Conservation (phyloP, 305 asterid species). For the Monarda citriodora region DNA sequence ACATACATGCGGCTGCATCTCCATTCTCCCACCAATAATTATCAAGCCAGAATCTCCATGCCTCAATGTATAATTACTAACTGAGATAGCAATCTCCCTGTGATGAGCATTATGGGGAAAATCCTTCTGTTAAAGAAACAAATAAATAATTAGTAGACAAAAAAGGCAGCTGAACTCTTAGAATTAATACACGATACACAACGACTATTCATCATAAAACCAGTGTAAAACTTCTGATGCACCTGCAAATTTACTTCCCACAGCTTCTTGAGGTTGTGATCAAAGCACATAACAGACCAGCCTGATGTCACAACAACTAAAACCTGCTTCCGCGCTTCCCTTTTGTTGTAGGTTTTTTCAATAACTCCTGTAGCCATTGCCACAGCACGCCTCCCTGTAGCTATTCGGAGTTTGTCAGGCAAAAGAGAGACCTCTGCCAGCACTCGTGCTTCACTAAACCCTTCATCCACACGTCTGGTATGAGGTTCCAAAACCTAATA, state of each 20-base stretch:
- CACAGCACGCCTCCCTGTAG: slow-evolving; percentile 94
- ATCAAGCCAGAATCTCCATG: slow-evolving; percentile 96
- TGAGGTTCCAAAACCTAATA: slow-evolving; percentile 91
- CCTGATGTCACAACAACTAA: slow-evolving; percentile 94
- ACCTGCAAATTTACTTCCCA: slow-evolving; percentile 99
- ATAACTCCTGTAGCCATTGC: slow-evolving; percentile 96
- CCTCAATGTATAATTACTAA: slow-evolving; percentile 87
- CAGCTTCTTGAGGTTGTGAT: slow-evolving; percentile 94
- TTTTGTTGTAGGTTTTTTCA: slow-evolving; percentile 63
- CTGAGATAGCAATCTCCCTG: slow-evolving; percentile 85
- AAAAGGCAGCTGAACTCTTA: slow-evolving; percentile 9
- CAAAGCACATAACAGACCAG: slow-evolving; percentile 97
- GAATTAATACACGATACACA: slow-evolving; percentile 6
- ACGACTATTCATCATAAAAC: slow-evolving; percentile 7
- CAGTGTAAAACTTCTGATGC: slow-evolving; percentile 3
- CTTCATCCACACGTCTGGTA: slow-evolving; percentile 85
- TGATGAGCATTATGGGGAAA: slow-evolving; percentile 99
- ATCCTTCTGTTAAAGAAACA: slow-evolving; percentile 58
- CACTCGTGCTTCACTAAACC: slow-evolving; percentile 90
- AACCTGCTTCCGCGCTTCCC: slow-evolving; percentile 85
- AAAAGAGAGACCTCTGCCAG: slow-evolving; percentile 82
- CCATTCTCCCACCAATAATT: slow-evolving; percentile 98
- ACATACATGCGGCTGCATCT: slow-evolving; percentile 94
- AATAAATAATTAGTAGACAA: slow-evolving; percentile 21
- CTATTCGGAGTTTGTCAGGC: slow-evolving; percentile 89